Evolutionary conservation across 2,329 filamentous ascomycete species (phyloP), one percentile per base, ranked within the genome.

Genomic region (Sclerotinia minor): DNA sequence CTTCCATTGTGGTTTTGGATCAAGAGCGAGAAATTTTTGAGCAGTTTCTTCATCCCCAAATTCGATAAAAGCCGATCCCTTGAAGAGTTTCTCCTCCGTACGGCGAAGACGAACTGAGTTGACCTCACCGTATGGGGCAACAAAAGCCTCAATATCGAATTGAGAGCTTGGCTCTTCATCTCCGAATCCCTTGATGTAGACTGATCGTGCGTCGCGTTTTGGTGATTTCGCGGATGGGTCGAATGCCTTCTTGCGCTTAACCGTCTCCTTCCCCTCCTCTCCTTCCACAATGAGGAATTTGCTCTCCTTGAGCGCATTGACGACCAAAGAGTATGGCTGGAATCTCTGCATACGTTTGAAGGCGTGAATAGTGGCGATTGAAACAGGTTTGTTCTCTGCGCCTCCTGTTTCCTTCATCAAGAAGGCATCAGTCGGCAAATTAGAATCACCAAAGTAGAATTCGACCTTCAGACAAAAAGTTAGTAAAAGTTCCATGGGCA

Each of bases 341-440:
- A 98, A 99, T 75, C 89, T 91, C 73, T 88, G 90, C 96, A 99
- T 99, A 79, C 96, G 93, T 82, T 94, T 94, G 85, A 99, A 99
- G 64, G 83, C 88, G 83, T 89, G 87, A 72, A 99, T 87, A 70
- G 89, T 85, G 76, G 89, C 88, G 73, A 99, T 83, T 29, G 89
- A 83, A 49, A 99, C 89, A 54, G 94, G 85, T 79, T 91, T 90
- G 83, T 97, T 97, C 75, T 90, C 85, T 72, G 86, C 83, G 68
- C 94, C 94, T 50, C 89, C 90, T 67, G 92, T 91, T 75, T 89
- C 84, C 71, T 87, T 84, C 82, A 93, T 91, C 73, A 99, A 85
- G 82, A 92, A 96, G 78, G 92, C 91, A 80, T 99, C 96, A 75
- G 87, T 88, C 64, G 90, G 89, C 49, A 99, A 87, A 80, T 97